These are phyloP conservation scores for Suillus bovinus DNA, from an alignment of 768 basidiomycete species.

Conservation along the genomic window DNA sequence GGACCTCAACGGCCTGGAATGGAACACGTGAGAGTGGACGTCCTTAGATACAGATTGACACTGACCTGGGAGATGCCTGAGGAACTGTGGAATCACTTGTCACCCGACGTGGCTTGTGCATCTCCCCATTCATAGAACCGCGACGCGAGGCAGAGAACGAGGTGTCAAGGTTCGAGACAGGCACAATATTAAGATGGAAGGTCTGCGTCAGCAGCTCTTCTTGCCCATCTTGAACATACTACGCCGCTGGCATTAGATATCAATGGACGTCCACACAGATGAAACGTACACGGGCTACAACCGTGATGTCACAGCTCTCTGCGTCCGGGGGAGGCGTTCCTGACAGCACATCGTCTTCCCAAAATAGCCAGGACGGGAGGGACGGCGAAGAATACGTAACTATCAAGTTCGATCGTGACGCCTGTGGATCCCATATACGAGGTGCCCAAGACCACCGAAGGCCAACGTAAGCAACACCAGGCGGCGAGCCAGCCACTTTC, in stretches of 20 bases:
- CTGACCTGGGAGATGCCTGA: constrained; percentile 35
- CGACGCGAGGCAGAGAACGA: constrained; percentile 45
- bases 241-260: constrained; percentile 20
- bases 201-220: constrained; percentile 68
- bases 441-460: constrained; percentile 89
- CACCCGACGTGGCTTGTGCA: constrained; percentile 42
- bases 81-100: constrained; percentile 39
- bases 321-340: constrained; percentile 81
- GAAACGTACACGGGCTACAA: constrained; percentile 67
- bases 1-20: constrained; percentile 32
- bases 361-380: constrained; percentile 84
- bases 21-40: constrained; percentile 11
- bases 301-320: constrained; percentile 72
- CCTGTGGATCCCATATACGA: constrained; percentile 96
- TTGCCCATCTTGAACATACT: constrained; percentile 75
- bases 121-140: constrained; percentile 47
- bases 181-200: constrained; percentile 73
- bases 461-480: constrained; percentile 78
- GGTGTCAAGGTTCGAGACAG: constrained; percentile 52
- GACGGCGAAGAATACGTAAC: constrained; percentile 80
- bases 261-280: constrained; percentile 4
- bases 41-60: constrained; percentile 7
- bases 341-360: constrained; percentile 81
- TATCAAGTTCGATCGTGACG: constrained; percentile 74
- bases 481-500: constrained; percentile 82